Conservation (phyloP, 73 alveolate genomes). For the Paramecium biaurelia region DNA sequence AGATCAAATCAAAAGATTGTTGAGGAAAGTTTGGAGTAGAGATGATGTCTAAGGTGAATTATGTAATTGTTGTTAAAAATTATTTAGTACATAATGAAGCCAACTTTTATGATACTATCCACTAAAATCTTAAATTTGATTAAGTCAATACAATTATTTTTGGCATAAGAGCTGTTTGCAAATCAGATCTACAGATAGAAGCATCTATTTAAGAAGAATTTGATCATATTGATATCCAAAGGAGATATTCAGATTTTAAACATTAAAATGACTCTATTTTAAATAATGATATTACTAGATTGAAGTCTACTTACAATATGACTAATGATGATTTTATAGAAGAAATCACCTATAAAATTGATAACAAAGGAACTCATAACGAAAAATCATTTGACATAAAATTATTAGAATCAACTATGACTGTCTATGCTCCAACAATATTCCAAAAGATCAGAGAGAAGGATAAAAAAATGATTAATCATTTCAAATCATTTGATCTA, state of each 20-base stretch:
- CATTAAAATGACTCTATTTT: not conserved
- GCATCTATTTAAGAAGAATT: not conserved
- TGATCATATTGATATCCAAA: not conserved
- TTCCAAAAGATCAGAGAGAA: not conserved
- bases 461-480: not conserved
- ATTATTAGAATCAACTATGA: not conserved
- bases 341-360: not conserved
- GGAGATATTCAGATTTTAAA: not conserved
- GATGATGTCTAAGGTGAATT: not conserved
- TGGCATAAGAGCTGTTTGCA: not conserved
- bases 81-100: not conserved
- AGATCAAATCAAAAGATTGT: not conserved
- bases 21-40: not conserved
- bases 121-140: slow-evolving; percentile 10
- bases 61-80: not conserved
- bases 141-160: not conserved
- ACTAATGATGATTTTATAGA: not conserved
- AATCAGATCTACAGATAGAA: not conserved
- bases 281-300: not conserved
- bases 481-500: not conserved
- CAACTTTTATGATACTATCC: not conserved
- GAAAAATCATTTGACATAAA: not conserved
- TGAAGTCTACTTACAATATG: not conserved
- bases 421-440: not conserved
- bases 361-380: not conserved